Base-by-base conservation (phyloP, 139 green algal genomes). In the Trebouxia sp. region DNA sequence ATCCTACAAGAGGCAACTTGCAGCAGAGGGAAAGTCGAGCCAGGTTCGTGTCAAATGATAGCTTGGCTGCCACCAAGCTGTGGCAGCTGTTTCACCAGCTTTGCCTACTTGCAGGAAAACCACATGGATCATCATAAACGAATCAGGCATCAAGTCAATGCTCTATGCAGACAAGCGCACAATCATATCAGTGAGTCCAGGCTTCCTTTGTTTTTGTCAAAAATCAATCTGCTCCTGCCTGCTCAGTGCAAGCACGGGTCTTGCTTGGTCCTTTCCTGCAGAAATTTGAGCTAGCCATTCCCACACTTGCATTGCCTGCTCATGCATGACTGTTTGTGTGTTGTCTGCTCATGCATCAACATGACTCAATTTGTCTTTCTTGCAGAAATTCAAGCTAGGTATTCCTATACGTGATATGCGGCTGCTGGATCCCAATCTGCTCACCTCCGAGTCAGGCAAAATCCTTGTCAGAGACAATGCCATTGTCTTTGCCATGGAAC, bases 371-470 rank as follows among this genome's bases (percentile, higher is more conserved):
- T 12, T 48, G 65, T 11, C 47, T 37, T 26, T 75, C 35, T 5
- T 77, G 51, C 86, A 90, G 84, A 79, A 85, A 39, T 90, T 92
- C 56, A 83, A 87, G 38, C 82, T 97, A 39, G 89, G 92, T 51
- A 90, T 97, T 42, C 92, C 93, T 48, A 92, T 93, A 26, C 90
- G 93, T 22, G 93, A 97, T 85, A 92, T 97, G 90, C 86, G 92
- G 12, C 83, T 97, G 32, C 86, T 97, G 78, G 93, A 97, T 76
- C 87, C 87, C n/a, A 89, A 85, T 62, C 77, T 92, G 32, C 53
- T 83, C 28, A 85, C 79, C 35, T 84, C 75, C 35, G 85, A 90
- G 58, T 88, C 85, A 14, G 86, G 80, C 43, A 89, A 86, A 43
- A 87, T 95, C 15, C 85, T 95, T 55, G 91, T 95, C 32, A 81